Base-by-base conservation (phyloP, 305 asterid genomes). In the Euphrasia arctica region DNA sequence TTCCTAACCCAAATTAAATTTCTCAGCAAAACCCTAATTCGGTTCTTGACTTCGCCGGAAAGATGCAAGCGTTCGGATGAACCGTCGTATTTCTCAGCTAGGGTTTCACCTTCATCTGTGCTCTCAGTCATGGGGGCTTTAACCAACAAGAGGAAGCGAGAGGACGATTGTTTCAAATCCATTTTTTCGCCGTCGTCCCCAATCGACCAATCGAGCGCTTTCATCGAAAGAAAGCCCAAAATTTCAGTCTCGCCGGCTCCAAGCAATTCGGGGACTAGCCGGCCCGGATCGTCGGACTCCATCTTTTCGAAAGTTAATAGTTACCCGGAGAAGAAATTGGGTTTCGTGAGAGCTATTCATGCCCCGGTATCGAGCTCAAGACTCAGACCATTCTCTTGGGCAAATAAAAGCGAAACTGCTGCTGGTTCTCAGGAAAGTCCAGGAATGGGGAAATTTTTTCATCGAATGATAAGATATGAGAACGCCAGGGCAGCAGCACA, bases 61-160 rank as follows among this genome's bases (percentile, higher is more conserved):
- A 6, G 59, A 54, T 54, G 59, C 39, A 54, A 25, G 3, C 12
- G 51, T 32, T 57, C 12, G 64, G 60, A 67, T 62, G 70, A 54
- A 14, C 62, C 58, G 54, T 4, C 50, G 7, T 50, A 54, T 18
- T 57, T 49, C 66, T 34, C 58, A 32, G 3, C 27, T 64, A 41
- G 67, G 52, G 43, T 51, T 54, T 54, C 36, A 9, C 34, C 43
- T 58, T 9, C 47, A 22, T 22, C 15, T 54, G 42, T 10, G 45
- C 56, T 54, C 8, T 55, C 55, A 29, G 12, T 49, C 59, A 80
- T 80, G 89, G 89, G 83, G 55, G 81, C 78, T 31, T 72, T 76
- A 71, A 73, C 77, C 63, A 71, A 70, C 51, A 72, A 54, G 14
- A 34, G 85, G 34, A 76, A 77, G 72, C 85, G 85, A 2, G 67